Conservation (phyloP, 805 yeast genomes). For the Maudiozyma pseudohumilis region DNA sequence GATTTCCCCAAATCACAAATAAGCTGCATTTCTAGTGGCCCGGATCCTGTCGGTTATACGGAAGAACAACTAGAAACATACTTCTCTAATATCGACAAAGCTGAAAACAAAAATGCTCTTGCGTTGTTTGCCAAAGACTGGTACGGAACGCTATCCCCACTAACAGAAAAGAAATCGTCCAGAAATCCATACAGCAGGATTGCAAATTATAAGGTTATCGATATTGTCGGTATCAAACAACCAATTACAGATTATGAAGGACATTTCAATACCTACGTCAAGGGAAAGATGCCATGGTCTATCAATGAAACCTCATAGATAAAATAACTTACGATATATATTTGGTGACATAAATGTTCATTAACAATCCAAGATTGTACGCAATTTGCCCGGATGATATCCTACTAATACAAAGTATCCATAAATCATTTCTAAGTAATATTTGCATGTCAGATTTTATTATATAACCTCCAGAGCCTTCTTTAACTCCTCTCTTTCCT, state of each 20-base stretch:
- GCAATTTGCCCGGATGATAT: too few relatives aligned
- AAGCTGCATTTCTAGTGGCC: constrained; percentile 49
- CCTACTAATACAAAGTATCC: too few relatives aligned
- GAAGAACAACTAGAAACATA: constrained; percentile 29
- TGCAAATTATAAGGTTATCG: constrained; percentile 30
- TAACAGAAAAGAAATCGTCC: constrained; percentile 37
- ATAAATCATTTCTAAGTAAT: too few relatives aligned
- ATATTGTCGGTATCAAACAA: constrained; percentile 7
- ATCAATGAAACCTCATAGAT: background rate
- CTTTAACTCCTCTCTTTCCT: constrained; percentile 50
- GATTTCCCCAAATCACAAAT: constrained; percentile 32
- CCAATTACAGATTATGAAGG: constrained; percentile 10
- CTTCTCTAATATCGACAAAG: constrained; percentile 35
- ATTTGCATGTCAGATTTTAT: too few relatives aligned
- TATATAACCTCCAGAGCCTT: constrained; percentile 25
- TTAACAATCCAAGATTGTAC: too few relatives aligned
- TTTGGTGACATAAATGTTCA: too few relatives aligned
- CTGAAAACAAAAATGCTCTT: constrained; percentile 48
- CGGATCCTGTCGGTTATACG: constrained; percentile 34
- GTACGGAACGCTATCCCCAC: constrained; percentile 41
- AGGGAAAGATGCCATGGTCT: constrained; percentile 28
- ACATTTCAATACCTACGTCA: constrained; percentile 14
- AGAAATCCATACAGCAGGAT: constrained; percentile 49
- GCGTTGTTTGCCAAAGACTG: constrained; percentile 45
- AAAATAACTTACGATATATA: background rate